These are phyloP conservation scores for Bruguiera sexangula DNA, from an alignment of 345 rosid genomes.

Conservation along the genomic window DNA sequence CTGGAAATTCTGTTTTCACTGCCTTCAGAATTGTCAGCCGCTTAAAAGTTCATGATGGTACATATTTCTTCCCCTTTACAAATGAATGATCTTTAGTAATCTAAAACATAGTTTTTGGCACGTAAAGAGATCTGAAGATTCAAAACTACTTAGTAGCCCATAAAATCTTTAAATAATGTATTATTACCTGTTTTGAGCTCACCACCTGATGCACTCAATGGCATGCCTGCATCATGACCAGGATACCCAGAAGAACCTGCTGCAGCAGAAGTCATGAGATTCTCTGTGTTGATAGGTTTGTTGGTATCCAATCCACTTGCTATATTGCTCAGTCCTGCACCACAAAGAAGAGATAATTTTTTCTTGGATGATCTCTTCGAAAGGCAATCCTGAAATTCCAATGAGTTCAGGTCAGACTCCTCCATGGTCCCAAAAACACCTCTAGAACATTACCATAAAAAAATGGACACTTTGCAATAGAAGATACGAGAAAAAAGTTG, in stretches of 20 bases:
- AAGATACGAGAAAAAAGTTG: not conserved
- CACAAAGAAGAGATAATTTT: constrained; percentile 25
- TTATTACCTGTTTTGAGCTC: constrained; percentile 27
- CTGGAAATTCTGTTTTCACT: constrained; percentile 15
- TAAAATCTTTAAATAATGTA: too few relatives aligned
- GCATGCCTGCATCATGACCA: constrained; percentile 21
- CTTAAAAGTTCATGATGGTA: constrained; percentile 8
- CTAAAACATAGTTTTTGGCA: not conserved
- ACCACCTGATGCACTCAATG: constrained; percentile 21
- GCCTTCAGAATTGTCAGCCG: constrained; percentile 14
- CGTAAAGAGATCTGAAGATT: too few relatives aligned
- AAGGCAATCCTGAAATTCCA: constrained; percentile 32
- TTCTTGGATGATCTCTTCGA: constrained; percentile 24
- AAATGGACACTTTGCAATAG: not conserved
- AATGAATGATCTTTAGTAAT: too few relatives aligned
- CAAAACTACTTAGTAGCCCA: too few relatives aligned
- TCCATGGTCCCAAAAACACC: constrained; percentile 16
- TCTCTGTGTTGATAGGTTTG: constrained; percentile 21
- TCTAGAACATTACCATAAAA: constrained; percentile 1
- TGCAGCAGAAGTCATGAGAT: constrained; percentile 3
- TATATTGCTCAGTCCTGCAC: constrained; percentile 36
- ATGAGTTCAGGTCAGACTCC: constrained; percentile 19
- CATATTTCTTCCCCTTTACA: constrained; percentile 6
- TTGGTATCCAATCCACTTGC: constrained; percentile 23
- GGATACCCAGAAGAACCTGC: constrained; percentile 14